Percentiles rank a stretch among this genome's conserved stretches.
Conservation (phyloP, 495 filamentous ascomycete genomes). For the Hyaloscypha hepaticicola region DNA sequence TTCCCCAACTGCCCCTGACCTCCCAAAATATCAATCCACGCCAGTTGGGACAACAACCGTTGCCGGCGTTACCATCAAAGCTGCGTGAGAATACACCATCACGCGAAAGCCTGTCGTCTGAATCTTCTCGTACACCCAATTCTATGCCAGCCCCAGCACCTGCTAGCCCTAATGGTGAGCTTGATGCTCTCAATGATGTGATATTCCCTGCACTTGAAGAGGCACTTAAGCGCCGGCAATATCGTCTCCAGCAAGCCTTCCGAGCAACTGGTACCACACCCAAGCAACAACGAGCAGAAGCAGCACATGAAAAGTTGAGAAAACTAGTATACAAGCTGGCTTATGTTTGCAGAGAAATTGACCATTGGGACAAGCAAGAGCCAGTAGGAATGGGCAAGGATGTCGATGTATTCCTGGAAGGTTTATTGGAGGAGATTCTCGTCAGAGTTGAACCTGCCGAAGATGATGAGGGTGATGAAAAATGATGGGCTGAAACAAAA, state of each 20-base stretch:
- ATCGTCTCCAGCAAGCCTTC: constrained; percentile 55
- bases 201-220: constrained; percentile 89
- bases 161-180: constrained; percentile 28
- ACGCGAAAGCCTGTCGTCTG: constrained; percentile 24
- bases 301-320: constrained; percentile 78
- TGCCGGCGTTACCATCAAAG: constrained; percentile 33
- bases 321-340: constrained; percentile 74
- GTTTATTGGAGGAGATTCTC: constrained; percentile 91
- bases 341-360: constrained; percentile 79
- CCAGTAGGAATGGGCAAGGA: constrained; percentile 91
- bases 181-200: constrained; percentile 52
- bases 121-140: constrained; percentile 30
- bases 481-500: constrained; percentile 12
- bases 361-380: constrained; percentile 76
- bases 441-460: constrained; percentile 84
- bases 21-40: constrained; percentile 30
- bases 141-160: constrained; percentile 33
- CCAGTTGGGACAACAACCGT: constrained; percentile 24
- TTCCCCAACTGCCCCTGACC: constrained; percentile 21
- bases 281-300: constrained; percentile 61
- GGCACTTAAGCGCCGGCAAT: constrained; percentile 77
- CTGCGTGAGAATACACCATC: constrained; percentile 31
- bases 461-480: constrained; percentile 51
- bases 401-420: constrained; percentile 83
- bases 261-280: constrained; percentile 41